Evolutionary conservation across 495 filamentous ascomycete species (phyloP).

Genomic region (Glutinoglossum americanum): DNA sequence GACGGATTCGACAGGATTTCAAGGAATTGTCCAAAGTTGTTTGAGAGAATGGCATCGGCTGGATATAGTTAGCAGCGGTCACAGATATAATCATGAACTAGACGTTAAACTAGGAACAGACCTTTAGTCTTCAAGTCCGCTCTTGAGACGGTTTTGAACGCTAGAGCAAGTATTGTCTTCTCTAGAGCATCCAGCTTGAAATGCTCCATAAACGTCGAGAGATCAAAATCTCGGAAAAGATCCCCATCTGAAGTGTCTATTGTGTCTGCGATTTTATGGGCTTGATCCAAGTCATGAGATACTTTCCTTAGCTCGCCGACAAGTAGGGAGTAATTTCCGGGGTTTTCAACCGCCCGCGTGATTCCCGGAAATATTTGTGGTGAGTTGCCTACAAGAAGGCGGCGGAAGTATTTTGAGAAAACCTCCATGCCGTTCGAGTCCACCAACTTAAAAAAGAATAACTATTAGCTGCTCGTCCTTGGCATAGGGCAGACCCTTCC

Average conservation of each 20-base stretch:
- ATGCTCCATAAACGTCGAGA: constrained; percentile 79
- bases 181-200: constrained; percentile 76
- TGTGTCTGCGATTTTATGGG: constrained; percentile 75
- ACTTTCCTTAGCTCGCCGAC: constrained; percentile 73
- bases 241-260: constrained; percentile 74
- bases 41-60: constrained; percentile 70
- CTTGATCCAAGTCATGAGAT: constrained; percentile 53
- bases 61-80: constrained; percentile 10
- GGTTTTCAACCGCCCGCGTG: constrained; percentile 46
- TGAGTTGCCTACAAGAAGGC: constrained; percentile 66
- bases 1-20: constrained; percentile 39
- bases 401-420: constrained; percentile 77
- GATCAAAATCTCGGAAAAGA: constrained; percentile 82
- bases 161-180: constrained; percentile 72
- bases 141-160: constrained; percentile 61
- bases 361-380: constrained; percentile 62
- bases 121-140: constrained; percentile 76
- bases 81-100: not conserved
- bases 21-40: constrained; percentile 52
- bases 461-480: not conserved
- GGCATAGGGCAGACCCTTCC: not conserved
- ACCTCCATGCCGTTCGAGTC: constrained; percentile 96
- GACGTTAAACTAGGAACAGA: constrained; percentile 14
- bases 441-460: constrained; percentile 37
- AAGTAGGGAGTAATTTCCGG: constrained; percentile 61